Evolutionary conservation across 257 asterid genomes (phyloP), one percentile per base, ranked within the genome.

Genomic region (Verbena officinalis): DNA sequence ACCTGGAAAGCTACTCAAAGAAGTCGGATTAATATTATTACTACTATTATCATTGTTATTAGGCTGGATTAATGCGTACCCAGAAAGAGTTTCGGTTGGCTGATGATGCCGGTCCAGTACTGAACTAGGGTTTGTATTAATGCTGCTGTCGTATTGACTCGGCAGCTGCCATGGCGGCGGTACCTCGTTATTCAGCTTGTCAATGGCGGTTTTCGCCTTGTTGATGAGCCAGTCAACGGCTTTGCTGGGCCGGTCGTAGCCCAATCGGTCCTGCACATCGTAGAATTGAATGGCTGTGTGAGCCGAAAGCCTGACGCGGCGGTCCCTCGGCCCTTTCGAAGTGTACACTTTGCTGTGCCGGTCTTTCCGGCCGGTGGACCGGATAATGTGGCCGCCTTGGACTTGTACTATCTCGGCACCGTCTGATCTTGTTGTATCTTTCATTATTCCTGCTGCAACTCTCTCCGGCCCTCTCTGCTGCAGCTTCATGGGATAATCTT

Each of bases 251-350:
- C 89, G 71, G 73, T 85, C 93, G 22, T 76, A 85, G 62, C 93
- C 93, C 51, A 85, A 49, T 3, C 93, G 72, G 57, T 82, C 93
- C 62, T 85, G 93, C 0, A 85, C 87, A 36, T 85, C 93, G 58
- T 83, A 85, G 68, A 85, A 80, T 12, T 85, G 87, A 24, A 85
- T 83, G 0, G 89, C 93, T 0, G 93, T 85, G 79, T 83, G 82
- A 15, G 93, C 93, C 0, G 93, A 65, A 8, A 85, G 83, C 43
- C 93, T 58, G 8, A 85, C 82, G 16, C 93, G 70, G 9, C 93
- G 77, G 71, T 85, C 93, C 60, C 85, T 60, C 0, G 87, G 87
- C 7, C 93, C 93, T 59, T 80, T 85, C 4, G 87, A 64, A 1
- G 93, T 85, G 67, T 60, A 65, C 3, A 85, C 85, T 17, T 84